Base-by-base conservation (phyloP, 2,329 filamentous ascomycete species). In the Aspergillus ibericus region DNA sequence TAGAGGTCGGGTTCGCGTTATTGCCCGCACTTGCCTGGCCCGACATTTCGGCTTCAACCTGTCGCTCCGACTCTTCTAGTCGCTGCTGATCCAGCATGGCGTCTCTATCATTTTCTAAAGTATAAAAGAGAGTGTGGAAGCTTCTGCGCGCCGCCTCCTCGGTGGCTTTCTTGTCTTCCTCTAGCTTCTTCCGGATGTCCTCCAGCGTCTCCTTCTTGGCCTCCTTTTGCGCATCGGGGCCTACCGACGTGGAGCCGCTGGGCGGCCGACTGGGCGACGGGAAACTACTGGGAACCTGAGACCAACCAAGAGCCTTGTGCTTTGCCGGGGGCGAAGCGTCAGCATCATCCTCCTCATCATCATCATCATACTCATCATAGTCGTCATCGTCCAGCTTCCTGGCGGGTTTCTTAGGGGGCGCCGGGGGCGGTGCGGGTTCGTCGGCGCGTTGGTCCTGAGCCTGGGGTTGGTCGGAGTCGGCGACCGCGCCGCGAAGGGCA, bases 51-150 rank as follows among this genome's bases (percentile, higher is more conserved):
- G 93, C 93, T 75, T 98, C 93, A 9, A 98, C 89, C 73, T 96
- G 92, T 72, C 96, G 90, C 74, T 99, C 95, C 1, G 96, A 92
- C 74, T 98, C 95, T 71, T 99, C 95, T 25, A 99, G 83, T 75
- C 93, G 92, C 75, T 98, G 92, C 76, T 99, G 95, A 75, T 99
- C 95, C 58, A 98, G 78, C 95, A 99, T 98, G 50, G 95, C 95
- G 68, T 93, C 92, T 56, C 91, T 86, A 72, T 99, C 95, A 73
- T 93, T 95, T 76, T 99, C 95, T 32, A 98, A 82, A 1, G 95
- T 97, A 75, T 96, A 93, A 76, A 98, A 96, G 64, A 96, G 84
- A 9, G 92, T 96, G 72, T 96, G 89, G 75, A 97, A 98, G 77
- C 90, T 95, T 68, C 87, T 86, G 77, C 92, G 92, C 44, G 92